phyloP scores from a whole-genome alignment of 1,284 basidiomycete species.

The Leccinum griseonigrum region DNA sequence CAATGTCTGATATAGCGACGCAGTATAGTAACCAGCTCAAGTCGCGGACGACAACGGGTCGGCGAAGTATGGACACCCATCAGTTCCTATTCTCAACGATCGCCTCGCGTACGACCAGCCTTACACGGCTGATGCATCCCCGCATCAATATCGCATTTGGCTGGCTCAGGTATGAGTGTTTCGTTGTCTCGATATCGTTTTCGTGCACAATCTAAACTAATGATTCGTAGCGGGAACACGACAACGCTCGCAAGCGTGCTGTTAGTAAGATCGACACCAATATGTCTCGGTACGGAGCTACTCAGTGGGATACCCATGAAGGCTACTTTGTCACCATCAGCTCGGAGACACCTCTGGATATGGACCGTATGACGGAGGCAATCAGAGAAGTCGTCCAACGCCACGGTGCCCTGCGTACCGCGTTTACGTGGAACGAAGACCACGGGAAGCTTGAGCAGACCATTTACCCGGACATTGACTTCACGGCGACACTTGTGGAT shows the following conservation, averaged over 20 bases:
- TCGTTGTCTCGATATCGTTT: too few species aligned
- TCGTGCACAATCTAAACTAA: background rate
- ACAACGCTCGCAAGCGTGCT: slow-evolving; percentile 20
- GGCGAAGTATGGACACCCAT: slow-evolving; percentile 27
- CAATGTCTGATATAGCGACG: slow-evolving; percentile 7
- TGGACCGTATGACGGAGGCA: slow-evolving; percentile 24
- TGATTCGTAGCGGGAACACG: slow-evolving; percentile 18
- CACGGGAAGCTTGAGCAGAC: slow-evolving; percentile 26
- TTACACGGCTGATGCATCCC: slow-evolving; percentile 28
- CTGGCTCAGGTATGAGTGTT: slow-evolving; percentile 26
- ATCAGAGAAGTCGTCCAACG: slow-evolving; percentile 24
- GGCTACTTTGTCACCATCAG: slow-evolving; percentile 24
- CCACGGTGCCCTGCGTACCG: slow-evolving; percentile 27
- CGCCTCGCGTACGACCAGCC: slow-evolving; percentile 31
- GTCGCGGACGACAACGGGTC: slow-evolving; percentile 24
- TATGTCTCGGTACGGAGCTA: slow-evolving; percentile 29
- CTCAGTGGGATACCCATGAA: slow-evolving; percentile 32
- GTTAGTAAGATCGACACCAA: slow-evolving; percentile 21
- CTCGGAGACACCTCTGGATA: slow-evolving; percentile 22
- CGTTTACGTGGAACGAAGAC: slow-evolving; percentile 28
- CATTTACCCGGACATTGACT: slow-evolving; percentile 22
- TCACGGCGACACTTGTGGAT: slow-evolving; percentile 18
- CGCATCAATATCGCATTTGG: slow-evolving; percentile 33
- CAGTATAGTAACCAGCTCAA: slow-evolving; percentile 31
- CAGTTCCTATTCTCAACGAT: slow-evolving; percentile 30